Base-by-base conservation (phyloP, 139 green algal genomes). In the Coccomyxa sp. region DNA sequence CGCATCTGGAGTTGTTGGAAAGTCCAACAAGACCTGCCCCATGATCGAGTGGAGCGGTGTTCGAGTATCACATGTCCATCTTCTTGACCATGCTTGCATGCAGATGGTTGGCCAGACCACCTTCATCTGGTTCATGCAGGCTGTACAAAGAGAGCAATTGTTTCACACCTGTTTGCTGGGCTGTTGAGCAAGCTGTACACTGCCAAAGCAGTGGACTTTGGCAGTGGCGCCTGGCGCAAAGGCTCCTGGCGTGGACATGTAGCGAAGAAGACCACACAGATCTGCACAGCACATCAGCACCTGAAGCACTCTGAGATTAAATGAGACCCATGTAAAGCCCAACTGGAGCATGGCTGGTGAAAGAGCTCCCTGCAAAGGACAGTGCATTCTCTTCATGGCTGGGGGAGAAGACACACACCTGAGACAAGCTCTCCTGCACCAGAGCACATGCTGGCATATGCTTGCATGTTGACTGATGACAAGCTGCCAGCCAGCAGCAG, bases 181-280 rank as follows among this genome's bases (percentile, higher is more conserved):
- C n/a, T n/a, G n/a, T n/a, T n/a, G 64, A 72, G 71, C 39, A 58
- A 80, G 77, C 36, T 54, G 37, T 1, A 16, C 12, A 7, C 41
- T 27, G 10, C n/a, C 40, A 29, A 78, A 78, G 44, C 44, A 78
- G 7, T 36, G 38, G 10, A 78, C 44, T 40, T 39, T 37, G n/a
- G 44, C 44, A 18, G 44, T 35, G 8, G 44, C 35, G 12, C 74
- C 74, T 31, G 31, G 27, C 1, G 74, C 44, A 41, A 78, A 44
- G 16, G 44, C 44, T 6, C 74, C 74, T 16, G 74, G 74, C 33
- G 36, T n/a, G 33, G 31, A 44, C 74, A 78, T 70, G 74, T 44
- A 38, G 33, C 44, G 5, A 41, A 78, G 44, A 16, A 78, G 37
- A 27, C 70, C 38, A 33, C 58, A 44, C 10, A 68, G 36, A 12